Base-by-base conservation (phyloP, 2,329 filamentous ascomycete species). In the Phyllosticta citriasiana region DNA sequence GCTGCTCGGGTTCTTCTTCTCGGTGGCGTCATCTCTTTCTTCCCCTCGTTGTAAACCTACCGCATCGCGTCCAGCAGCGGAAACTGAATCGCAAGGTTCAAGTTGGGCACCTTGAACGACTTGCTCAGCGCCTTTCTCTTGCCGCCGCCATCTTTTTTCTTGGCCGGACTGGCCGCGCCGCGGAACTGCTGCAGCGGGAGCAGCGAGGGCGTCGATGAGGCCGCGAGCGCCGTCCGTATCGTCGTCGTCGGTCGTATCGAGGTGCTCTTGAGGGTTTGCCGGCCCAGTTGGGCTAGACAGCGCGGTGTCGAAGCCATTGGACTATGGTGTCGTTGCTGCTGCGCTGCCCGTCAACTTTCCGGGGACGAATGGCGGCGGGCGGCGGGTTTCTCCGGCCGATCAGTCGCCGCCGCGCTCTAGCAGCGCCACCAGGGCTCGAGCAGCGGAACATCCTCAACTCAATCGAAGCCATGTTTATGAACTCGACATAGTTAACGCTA, bases 41-140 rank as follows among this genome's bases (percentile, higher is more conserved):
- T 30, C 27, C 27, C 27, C 27, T 30, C 27, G 27, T 6, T 30
- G 27, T 30, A 25, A 51, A 71, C 80, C 62, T 77, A 91, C 90
- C 92, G 85, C 85, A 99, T 94, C 16, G 94, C 95, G 78, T 99
- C 94, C 66, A 90, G 88, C 33, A 99, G 80, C 0, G 91, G 84
- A 70, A 88, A 96, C 69, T 89, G 87, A 40, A 90, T 80, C 53
- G 85, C 82, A 65, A 84, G 78, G 64, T 82, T 82, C 65, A 93
- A 73, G 64, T 85, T 79, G 64, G 81, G 80, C 62, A 81, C 79
- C 65, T 85, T 82, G 72, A 85, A 91, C 33, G 84, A 82, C 65
- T 83, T 84, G 64, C 83, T 84, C 10, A 82, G 80, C 76, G 89
- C 90, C 70, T 84, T 82, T 58, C 80, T 76, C 67, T 81, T 78